Percentiles rank a stretch among this genome's conserved stretches.
phyloP scores from a whole-genome alignment of 495 filamentous ascomycete species.

The Penicillium taxi region DNA sequence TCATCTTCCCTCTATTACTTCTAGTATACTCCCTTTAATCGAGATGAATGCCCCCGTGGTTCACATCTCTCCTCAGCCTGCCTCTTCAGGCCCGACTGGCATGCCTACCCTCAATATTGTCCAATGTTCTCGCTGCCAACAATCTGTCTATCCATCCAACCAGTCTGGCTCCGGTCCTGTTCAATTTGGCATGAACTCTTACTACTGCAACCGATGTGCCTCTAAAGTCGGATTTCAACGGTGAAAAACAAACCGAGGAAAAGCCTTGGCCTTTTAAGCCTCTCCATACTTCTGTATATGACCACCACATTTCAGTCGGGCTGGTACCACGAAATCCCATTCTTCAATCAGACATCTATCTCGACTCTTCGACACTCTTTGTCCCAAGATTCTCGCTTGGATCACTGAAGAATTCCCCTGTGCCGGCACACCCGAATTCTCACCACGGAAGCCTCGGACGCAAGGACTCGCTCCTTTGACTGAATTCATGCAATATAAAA shows the following conservation, averaged over 20 bases:
- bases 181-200: constrained; percentile 67
- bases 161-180: constrained; percentile 49
- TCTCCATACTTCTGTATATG: no score
- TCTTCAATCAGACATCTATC: no score
- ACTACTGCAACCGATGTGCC: constrained; percentile 70
- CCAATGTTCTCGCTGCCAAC: constrained; percentile 44
- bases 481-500: no score
- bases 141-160: constrained; percentile 37
- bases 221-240: constrained; percentile 60
- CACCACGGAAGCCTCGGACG: no score
- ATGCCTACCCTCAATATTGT: constrained; percentile 31
- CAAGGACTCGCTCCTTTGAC: no score
- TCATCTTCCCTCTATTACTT: background rate
- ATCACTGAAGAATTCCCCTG: no score
- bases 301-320: no score
- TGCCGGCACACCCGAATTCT: no score
- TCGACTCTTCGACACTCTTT: no score
- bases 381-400: no score
- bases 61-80: constrained; percentile 22
- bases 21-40: no score
- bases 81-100: constrained; percentile 10
- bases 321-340: no score
- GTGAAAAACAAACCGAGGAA: constrained; percentile 35
- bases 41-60: constrained; percentile 36
- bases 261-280: background rate